phyloP scores from a whole-genome alignment of 352 stramenopile genomes.

The Globisporangium paddicum region DNA sequence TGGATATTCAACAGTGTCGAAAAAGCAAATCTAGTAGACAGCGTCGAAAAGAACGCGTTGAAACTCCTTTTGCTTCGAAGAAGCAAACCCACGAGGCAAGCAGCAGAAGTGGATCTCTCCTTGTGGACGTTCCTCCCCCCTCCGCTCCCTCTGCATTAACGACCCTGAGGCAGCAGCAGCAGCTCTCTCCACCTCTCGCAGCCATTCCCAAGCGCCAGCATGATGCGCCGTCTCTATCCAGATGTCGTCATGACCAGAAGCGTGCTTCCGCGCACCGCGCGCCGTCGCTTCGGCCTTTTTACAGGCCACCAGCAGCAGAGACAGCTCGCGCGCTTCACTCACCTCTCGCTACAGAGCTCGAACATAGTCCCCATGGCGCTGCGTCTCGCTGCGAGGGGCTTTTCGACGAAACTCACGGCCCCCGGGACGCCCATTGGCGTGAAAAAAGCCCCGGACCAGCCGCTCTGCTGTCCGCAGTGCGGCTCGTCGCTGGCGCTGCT shows the following conservation, averaged over 20 bases:
- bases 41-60: no score
- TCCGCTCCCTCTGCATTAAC: no score
- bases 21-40: no score
- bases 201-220: neutral
- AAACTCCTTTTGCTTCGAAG: no score
- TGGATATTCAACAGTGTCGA: no score
- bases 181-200: neutral
- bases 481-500: conserved; percentile 46
- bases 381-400: neutral
- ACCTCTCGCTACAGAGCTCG: neutral
- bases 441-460: conserved; percentile 16
- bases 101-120: no score
- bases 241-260: conserved; percentile 1
- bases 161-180: neutral
- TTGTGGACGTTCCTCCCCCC: no score
- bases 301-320: neutral
- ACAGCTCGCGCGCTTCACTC: neutral
- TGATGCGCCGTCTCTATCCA: conserved; percentile 8
- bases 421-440: conserved; percentile 6
- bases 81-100: no score
- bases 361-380: neutral
- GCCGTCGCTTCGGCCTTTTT: neutral
- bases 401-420: conserved; percentile 10
- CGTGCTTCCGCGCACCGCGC: neutral
- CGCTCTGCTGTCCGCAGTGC: conserved; percentile 67